Evolutionary conservation across 2,329 filamentous ascomycete species (phyloP), one percentile per base, ranked within the genome.

Genomic region (Fusarium sp.): DNA sequence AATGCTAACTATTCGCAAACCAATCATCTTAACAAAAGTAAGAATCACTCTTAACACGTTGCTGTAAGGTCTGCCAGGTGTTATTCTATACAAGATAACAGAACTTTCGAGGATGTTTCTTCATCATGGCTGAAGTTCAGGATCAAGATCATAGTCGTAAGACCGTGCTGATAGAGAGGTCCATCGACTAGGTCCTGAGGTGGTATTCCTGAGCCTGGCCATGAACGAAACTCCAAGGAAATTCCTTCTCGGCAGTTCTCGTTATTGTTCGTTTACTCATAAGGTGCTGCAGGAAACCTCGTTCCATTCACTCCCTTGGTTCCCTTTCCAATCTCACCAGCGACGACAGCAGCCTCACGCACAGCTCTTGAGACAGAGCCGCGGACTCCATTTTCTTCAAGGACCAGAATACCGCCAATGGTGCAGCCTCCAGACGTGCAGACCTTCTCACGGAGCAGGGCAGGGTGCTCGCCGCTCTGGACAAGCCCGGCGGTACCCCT

Each of bases 391-490:
- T 89, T 90, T 73, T 95, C 91, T 77, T 95, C 92, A 8, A 95
- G 80, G 7, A 91, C 88, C 71, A 93, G 76, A 50, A 94, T 78
- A 1, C 92, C 92, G 3, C 88, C 89, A 65, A 94, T 93, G 7
- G 91, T 94, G 78, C 91, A 94, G 2, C 92, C 92, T 7, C 90
- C 92, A 0, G 92, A 91, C 2, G 91, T 93, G 68, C 83, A 88
- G n/a, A 93, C 90, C 79, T 92, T 92, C 71, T 95, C 92, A 51
- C 89, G 85, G 52, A 94, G 79, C 22, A 93, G 79, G 17, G 91
- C 91, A 2, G 92, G 92, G 77, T 94, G 92, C 76, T 93, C 90
- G 15, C 91, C 91, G 55, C 80, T 84, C 56, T 92, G 82, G 13
- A 94, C 87, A 71, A 94, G 75, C 0, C 86, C 88, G 0, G 91